Conservation (phyloP, 1,139 yeast genomes). For the Magnusiomyces suaveolens region DNA sequence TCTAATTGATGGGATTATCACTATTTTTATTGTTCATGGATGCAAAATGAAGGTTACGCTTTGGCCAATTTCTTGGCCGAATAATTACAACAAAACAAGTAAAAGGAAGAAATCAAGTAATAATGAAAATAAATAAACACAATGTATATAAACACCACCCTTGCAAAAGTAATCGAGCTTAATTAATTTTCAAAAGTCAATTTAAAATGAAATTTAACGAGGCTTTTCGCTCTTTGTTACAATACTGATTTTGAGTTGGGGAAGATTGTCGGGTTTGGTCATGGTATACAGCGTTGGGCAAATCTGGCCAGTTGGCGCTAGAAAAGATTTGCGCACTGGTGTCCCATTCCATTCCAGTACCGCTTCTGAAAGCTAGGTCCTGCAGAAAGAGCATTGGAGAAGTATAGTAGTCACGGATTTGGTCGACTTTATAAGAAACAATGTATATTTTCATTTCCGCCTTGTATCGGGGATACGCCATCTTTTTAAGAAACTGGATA, state of each 20-base stretch:
- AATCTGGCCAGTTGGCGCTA: conserved; percentile 3
- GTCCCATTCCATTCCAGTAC: conserved; percentile 3
- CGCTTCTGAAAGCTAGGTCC: conserved; percentile 8
- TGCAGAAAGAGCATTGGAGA: conserved; percentile 12
- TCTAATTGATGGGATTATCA: too few relatives aligned
- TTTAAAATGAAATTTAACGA: neutral
- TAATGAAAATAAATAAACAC: neutral
- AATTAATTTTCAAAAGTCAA: neutral
- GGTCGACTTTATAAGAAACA: conserved; percentile 4
- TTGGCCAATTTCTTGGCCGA: too few relatives aligned
- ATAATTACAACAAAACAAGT: too few relatives aligned
- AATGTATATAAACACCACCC: neutral
- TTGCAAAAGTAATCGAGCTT: neutral
- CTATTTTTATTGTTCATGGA: too few relatives aligned
- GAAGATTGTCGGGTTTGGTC: neutral
- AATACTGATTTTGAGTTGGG: neutral
- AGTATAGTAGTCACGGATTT: conserved; percentile 8
- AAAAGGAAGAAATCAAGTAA: neutral
- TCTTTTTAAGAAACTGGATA: conserved; percentile 12
- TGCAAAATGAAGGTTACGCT: too few relatives aligned
- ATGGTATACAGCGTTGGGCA: conserved; percentile 8
- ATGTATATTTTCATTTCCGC: conserved; percentile 14
- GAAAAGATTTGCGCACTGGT: conserved; percentile 7
- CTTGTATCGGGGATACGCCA: conserved; percentile 15
- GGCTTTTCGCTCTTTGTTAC: neutral